phyloP scores from a whole-genome alignment of 805 yeast genomes.

The Wickerhamiella occidentalis region DNA sequence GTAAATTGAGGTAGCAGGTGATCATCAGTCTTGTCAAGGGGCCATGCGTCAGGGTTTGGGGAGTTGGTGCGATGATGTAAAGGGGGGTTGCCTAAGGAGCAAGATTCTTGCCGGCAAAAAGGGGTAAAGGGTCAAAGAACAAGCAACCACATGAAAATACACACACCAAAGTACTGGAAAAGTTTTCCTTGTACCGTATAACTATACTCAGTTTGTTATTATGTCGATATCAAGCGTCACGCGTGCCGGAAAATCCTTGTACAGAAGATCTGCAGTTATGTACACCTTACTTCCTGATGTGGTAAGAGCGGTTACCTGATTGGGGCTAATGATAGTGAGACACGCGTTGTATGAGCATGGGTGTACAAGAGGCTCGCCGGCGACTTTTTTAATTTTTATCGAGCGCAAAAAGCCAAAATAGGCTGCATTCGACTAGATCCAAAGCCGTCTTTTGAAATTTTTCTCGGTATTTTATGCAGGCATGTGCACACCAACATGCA shows the following conservation, averaged over 20 bases:
- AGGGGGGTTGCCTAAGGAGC: neutral
- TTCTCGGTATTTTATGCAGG: neutral
- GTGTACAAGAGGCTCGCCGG: neutral
- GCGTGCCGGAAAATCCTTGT: neutral
- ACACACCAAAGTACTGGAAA: no score
- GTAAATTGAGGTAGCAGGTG: no score
- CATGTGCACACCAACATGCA: neutral
- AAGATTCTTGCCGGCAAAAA: neutral
- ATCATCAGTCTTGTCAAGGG: no score
- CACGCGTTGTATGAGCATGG: neutral
- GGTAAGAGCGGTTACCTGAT: neutral
- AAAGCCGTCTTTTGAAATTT: neutral
- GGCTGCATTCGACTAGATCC: no score
- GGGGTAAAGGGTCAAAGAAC: neutral
- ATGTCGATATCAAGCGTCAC: no score
- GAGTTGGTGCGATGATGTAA: neutral
- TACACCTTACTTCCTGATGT: neutral
- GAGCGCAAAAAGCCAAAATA: neutral
- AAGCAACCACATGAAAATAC: no score
- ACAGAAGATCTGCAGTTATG: neutral
- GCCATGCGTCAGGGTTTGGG: neutral
- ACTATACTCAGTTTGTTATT: no score
- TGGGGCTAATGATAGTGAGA: neutral
- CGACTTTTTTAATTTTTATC: neutral
- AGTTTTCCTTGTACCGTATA: no score